Evolutionary conservation across 2,329 filamentous ascomycete species (phyloP).

Genomic region (Pseudofabraea citricarpa): DNA sequence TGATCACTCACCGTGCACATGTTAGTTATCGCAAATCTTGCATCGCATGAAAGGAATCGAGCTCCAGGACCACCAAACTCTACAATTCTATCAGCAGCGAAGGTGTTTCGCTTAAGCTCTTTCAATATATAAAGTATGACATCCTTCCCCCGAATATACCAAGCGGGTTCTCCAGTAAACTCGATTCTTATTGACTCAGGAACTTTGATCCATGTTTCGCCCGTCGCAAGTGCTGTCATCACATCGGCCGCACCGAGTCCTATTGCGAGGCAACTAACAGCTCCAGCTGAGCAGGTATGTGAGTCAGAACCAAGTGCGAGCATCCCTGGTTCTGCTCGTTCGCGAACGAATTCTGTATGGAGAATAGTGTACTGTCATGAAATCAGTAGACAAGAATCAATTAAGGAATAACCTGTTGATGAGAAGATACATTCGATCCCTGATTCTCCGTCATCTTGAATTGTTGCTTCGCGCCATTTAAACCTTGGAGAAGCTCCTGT

Average conservation of each 20-base stretch:
- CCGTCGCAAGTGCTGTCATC: constrained; percentile 37
- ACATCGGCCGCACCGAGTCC: constrained; percentile 42
- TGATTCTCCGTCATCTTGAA: constrained; percentile 41
- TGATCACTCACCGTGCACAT: constrained; percentile 33
- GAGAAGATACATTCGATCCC: constrained; percentile 29
- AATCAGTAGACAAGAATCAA: constrained; percentile 10
- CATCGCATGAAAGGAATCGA: constrained; percentile 35
- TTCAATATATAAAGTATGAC: constrained; percentile 39
- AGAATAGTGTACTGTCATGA: constrained; percentile 34
- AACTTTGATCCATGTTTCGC: constrained; percentile 42
- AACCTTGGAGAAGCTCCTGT: constrained; percentile 30
- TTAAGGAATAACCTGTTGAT: background rate
- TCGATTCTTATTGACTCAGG: constrained; percentile 37
- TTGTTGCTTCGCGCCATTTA: constrained; percentile 31
- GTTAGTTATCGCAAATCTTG: constrained; percentile 41
- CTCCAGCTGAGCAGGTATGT: constrained; percentile 41
- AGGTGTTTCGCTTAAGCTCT: constrained; percentile 39
- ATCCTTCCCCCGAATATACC: constrained; percentile 40
- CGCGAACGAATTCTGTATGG: constrained; percentile 41
- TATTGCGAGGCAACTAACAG: constrained; percentile 36
- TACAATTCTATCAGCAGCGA: constrained; percentile 38
- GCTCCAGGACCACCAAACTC: constrained; percentile 38
- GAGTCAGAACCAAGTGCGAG: constrained; percentile 39
- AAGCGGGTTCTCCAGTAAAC: constrained; percentile 30
- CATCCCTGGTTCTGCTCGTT: constrained; percentile 39